phyloP scores from a whole-genome alignment of 2,329 filamentous ascomycete genomes.

The Aureobasidium uvarum region DNA sequence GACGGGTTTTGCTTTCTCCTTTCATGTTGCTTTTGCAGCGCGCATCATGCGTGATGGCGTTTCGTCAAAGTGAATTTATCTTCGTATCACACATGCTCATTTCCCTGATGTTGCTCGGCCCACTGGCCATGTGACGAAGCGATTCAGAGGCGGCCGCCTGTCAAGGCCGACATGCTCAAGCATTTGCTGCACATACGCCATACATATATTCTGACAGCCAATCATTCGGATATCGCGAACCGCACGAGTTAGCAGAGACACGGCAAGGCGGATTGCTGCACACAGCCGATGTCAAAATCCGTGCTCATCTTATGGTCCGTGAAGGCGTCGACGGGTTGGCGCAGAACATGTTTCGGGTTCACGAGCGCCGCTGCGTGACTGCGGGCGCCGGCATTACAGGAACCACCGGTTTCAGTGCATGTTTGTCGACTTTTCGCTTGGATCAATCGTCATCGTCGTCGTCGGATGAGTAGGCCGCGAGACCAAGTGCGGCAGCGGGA shows the following conservation, averaged over 20 bases:
- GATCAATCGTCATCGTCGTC: slow-evolving; percentile 24
- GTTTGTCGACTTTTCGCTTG: slow-evolving; percentile 1
- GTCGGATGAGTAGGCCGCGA: slow-evolving; percentile 25
- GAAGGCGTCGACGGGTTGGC: slow-evolving; percentile 1
- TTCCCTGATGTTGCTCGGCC: background rate
- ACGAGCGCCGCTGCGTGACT: slow-evolving; percentile 9
- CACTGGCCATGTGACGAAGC: slow-evolving; percentile 18
- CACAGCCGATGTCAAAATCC: slow-evolving; percentile 17
- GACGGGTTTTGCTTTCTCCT: slow-evolving; percentile 8
- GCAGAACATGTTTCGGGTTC: slow-evolving; percentile 21
- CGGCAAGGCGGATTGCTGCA: slow-evolving; percentile 21
- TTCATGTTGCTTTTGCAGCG: background rate
- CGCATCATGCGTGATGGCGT: slow-evolving; percentile 15
- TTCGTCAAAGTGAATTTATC: background rate
- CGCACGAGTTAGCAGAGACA: slow-evolving; percentile 16
- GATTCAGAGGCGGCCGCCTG: background rate
- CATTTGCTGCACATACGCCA: slow-evolving; percentile 17
- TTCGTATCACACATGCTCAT: slow-evolving; percentile 21
- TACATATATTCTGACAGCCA: slow-evolving; percentile 17
- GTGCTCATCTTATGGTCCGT: background rate
- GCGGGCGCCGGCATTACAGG: background rate
- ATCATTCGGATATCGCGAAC: slow-evolving; percentile 19
- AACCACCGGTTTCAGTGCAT: background rate
- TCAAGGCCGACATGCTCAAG: background rate
- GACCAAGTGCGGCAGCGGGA: slow-evolving; percentile 22